Conservation (phyloP, 1,139 yeast species). For the Debaryomycetaceae sp. region DNA sequence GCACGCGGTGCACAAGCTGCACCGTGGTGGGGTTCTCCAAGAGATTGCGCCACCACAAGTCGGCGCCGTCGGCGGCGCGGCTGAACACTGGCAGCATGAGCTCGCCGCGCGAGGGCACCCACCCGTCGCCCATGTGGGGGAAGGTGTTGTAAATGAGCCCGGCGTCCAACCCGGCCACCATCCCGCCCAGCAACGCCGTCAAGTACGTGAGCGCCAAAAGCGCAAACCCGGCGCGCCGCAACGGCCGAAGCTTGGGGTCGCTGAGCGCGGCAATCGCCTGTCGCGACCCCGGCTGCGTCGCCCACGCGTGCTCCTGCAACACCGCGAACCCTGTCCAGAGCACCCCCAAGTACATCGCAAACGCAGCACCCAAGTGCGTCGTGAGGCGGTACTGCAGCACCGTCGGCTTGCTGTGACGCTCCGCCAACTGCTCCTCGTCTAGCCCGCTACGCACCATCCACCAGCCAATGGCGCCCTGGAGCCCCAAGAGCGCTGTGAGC, state of each 20-base stretch:
- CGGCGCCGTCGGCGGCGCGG: conserved; percentile 62
- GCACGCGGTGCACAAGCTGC: conserved; percentile 82
- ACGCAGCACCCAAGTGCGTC: conserved; percentile 93
- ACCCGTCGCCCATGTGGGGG: conserved; percentile 91
- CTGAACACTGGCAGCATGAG: conserved; percentile 73
- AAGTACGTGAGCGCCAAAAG: conserved; percentile 67
- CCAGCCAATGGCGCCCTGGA: conserved; percentile 98
- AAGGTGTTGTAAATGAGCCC: conserved; percentile 93
- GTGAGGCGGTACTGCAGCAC: conserved; percentile 95
- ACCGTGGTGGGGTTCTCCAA: conserved; percentile 96
- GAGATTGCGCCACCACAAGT: conserved; percentile 85
- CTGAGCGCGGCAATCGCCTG: conserved; percentile 43
- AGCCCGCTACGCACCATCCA: conserved; percentile 99
- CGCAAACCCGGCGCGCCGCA: conserved; percentile 52
- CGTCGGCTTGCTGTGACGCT: conserved; percentile 85
- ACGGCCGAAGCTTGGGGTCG: conserved; percentile 50
- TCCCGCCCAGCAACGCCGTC: conserved; percentile 95
- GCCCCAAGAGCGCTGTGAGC: conserved; percentile 72
- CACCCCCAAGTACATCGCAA: conserved; percentile 82
- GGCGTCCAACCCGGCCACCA: conserved; percentile 98
- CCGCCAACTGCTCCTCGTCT: conserved; percentile 73
- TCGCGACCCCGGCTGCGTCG: conserved; percentile 27
- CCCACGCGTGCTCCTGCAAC: conserved; percentile 68
- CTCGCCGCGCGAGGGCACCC: conserved; percentile 69
- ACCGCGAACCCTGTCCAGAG: conserved; percentile 86